Evolutionary conservation across 2,329 filamentous ascomycete species (phyloP).

Genomic region (Elsinoe batatas): DNA sequence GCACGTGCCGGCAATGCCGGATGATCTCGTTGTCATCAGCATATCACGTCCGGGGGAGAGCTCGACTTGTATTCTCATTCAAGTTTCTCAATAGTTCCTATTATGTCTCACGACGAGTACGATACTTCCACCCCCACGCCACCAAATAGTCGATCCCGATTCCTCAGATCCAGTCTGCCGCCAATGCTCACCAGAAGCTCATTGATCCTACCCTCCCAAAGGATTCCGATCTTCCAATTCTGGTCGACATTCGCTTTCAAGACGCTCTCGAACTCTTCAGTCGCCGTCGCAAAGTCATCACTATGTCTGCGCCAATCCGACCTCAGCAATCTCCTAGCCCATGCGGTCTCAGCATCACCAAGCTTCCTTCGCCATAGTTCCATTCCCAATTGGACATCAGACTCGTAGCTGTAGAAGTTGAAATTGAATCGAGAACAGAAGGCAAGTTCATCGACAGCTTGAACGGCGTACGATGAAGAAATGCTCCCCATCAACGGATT

Average conservation of each 20-base stretch:
- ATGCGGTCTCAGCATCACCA: slow-evolving; percentile 31
- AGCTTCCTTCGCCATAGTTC: slow-evolving; percentile 68
- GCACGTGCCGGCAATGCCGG: slow-evolving; percentile 7
- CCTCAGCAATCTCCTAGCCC: slow-evolving; percentile 34
- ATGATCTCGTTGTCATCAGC: neutral
- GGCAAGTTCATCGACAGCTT: slow-evolving; percentile 71
- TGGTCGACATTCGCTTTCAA: slow-evolving; percentile 86
- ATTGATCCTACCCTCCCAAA: slow-evolving; percentile 92
- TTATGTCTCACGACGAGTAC: slow-evolving; percentile 55
- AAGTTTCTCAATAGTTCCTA: neutral
- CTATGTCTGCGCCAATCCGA: slow-evolving; percentile 29
- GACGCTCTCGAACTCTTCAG: slow-evolving; percentile 63
- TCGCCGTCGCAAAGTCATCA: slow-evolving; percentile 9
- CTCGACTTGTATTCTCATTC: neutral
- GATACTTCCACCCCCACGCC: slow-evolving; percentile 70
- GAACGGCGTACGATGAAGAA: slow-evolving; percentile 82
- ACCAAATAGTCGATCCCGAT: slow-evolving; percentile 65
- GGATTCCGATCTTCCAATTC: slow-evolving; percentile 69
- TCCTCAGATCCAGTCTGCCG: slow-evolving; percentile 70
- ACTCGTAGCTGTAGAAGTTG: slow-evolving; percentile 97
- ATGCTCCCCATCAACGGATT: slow-evolving; percentile 93
- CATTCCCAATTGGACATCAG: slow-evolving; percentile 80
- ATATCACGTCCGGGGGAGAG: neutral
- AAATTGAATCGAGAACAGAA: slow-evolving; percentile 90
- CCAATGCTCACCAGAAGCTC: slow-evolving; percentile 87